Evolutionary conservation across 306 rosid genomes (phyloP), one percentile per base, ranked within the genome.

Genomic region (Prunus kanzakura): DNA sequence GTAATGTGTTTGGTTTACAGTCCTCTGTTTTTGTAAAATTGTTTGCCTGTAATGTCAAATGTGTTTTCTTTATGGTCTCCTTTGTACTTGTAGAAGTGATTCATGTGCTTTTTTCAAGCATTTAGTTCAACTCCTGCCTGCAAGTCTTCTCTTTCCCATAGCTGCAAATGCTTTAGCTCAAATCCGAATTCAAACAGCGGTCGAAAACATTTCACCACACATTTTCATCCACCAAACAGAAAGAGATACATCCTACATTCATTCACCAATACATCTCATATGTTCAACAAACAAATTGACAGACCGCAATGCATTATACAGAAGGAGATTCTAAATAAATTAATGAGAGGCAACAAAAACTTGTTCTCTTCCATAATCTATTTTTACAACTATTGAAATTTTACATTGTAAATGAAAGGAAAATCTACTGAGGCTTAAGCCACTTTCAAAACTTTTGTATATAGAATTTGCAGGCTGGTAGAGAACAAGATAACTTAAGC

Each of bases 331-430:
- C n/a, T 32, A 30, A 38, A n/a, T 64, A 68, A 68, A 71, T 22
- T n/a, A 54, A 71, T 30, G 51, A 64, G 35, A 64, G 51, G 50
- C 30, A 19, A 35, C 64, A 12, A 35, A 32, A 32, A 52, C 75
- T 51, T 52, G 22, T 20, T 72, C 22, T 62, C 66, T 72, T 38
- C 76, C 25, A 19, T 23, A 11, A 1, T 38, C 43, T 38, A 7
- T 63, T 63, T 8, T 11, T 69, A 64, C 72, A 75, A 11, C 60
- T 67, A 19, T 11, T 46, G 43, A 57, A 76, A 27, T 45, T 54
- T 16, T 66, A 67, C 69, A 67, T 2, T 14, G 23, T 12, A 22
- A 20, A n/a, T 56, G 76, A 55, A 56, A n/a, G n/a, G 18, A 43
- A 49, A 32, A 71, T 71, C 32, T 4, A 71, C 35, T 16, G 75